Conservation (phyloP, 352 stramenopile genomes). For the Thraustochytrium sp. region DNA sequence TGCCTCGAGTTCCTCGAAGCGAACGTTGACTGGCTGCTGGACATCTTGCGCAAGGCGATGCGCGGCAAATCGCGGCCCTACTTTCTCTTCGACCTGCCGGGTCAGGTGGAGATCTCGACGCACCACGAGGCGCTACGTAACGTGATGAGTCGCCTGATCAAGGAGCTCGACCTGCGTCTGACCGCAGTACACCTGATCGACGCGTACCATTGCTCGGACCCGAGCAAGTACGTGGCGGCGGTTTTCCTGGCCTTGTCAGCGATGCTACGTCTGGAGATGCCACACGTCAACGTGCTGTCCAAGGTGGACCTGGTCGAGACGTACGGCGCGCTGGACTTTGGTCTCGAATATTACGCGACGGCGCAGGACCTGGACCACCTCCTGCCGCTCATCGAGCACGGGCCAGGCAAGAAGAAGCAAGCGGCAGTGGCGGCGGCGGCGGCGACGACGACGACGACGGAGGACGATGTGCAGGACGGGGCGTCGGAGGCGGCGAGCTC, state of each 20-base stretch:
- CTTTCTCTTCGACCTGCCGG: constrained; percentile 96
- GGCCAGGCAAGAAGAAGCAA: background rate
- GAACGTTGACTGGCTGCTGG: constrained; percentile 96
- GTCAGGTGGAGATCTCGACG: constrained; percentile 98
- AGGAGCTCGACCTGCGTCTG: constrained; percentile 56
- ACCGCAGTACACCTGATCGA: constrained; percentile 91
- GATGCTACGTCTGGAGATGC: constrained; percentile 94
- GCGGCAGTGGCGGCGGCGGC: background rate
- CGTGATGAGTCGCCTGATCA: constrained; percentile 87
- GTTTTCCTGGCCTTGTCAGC: constrained; percentile 89
- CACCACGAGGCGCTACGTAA: constrained; percentile 91
- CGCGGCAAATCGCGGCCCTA: constrained; percentile 74
- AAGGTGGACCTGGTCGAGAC: constrained; percentile 97
- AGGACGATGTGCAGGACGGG: background rate
- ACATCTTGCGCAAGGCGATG: constrained; percentile 66
- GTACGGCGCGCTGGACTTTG: constrained; percentile 56
- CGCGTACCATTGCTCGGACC: constrained; percentile 81
- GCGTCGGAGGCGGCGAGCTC: background rate
- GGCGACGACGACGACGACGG: background rate
- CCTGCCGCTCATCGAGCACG: background rate
- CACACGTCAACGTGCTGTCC: constrained; percentile 96
- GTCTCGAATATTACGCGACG: constrained; percentile 6
- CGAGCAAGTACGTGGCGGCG: constrained; percentile 95
- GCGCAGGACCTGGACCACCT: background rate
- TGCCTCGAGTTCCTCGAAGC: constrained; percentile 98